These are phyloP conservation scores for Inga laurina DNA, from an alignment of 306 rosid species.

Conservation along the genomic window DNA sequence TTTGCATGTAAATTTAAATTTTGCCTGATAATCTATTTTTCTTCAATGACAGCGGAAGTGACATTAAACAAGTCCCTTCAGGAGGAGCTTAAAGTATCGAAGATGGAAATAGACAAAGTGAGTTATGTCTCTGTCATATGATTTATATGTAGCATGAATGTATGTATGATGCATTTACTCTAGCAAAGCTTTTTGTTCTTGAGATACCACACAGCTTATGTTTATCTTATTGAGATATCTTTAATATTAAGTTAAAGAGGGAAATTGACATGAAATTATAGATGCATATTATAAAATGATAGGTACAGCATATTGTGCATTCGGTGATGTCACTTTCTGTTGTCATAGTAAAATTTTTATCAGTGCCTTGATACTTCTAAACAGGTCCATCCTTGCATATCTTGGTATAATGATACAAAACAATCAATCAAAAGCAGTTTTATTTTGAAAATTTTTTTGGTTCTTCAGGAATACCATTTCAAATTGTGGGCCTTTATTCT, in stretches of 20 bases:
- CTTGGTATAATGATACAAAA: constrained; percentile 6
- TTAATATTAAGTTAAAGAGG: background rate
- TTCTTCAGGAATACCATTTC: constrained; percentile 14
- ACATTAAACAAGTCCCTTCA: constrained; percentile 64
- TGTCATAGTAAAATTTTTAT: background rate
- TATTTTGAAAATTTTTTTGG: background rate
- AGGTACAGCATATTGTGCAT: background rate
- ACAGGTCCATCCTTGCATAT: background rate
- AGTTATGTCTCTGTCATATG: constrained; percentile 36
- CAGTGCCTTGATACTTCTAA: constrained; percentile 3
- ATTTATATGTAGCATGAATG: constrained; percentile 1
- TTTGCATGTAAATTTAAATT: constrained; percentile 15
- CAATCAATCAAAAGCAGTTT: background rate
- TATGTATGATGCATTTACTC: constrained; percentile 1
- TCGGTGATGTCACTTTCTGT: constrained; percentile 7
- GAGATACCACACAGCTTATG: constrained; percentile 7
- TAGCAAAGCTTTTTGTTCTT: constrained; percentile 17
- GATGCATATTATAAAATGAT: constrained; percentile 3
- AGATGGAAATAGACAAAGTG: constrained; percentile 68
- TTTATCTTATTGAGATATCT: background rate
- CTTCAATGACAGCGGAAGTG: constrained; percentile 67
- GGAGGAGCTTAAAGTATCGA: constrained; percentile 68
- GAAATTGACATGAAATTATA: constrained; percentile 17
- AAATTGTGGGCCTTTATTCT: constrained; percentile 7
- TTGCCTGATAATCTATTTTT: constrained; percentile 22